Base-by-base conservation (phyloP, 1,139 yeast genomes). In the Hansenula sp. region DNA sequence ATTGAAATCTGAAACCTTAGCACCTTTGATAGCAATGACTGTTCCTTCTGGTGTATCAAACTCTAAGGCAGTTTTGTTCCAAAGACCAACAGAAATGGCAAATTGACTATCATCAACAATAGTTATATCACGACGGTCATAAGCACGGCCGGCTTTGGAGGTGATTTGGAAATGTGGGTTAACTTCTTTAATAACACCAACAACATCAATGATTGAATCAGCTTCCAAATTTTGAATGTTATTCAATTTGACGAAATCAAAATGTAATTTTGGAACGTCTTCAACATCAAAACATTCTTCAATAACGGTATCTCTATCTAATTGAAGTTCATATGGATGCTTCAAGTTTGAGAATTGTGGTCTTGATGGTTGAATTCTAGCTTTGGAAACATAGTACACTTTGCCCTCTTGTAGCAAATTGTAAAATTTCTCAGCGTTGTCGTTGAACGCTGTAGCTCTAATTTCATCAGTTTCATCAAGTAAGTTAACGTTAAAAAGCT, bases 381-480 rank as follows among this genome's bases (percentile, higher is more conserved):
- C 95, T 58, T 83, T 85, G 33, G 94, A 79, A 31, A 94, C 73
- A 58, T 84, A 88, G 63, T 89, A 94, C 6, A 88, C 96, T 61
- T 86, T 84, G 30, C 96, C 97, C 60, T 90, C 98, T 63, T 86
- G 86, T 47, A 94, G 71, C 39, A 80, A 59, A 54, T 84, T 85
- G 66, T 78, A 84, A 58, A 78, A 84, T 59, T 79, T 80, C 49
- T 87, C 96, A 8, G 94, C 97, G 52, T 79, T 76, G 38, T 89
- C 94, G 61, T 87, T 88, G 66, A 94, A 94, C 4, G 95, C 97
- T 9, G 98, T 90, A 15, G 96, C 98, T 58, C 95, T 79, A 57
- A 94, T 94, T 68, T 93, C 99, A 58, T 95, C 96, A 7, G 96
- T 85, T 62, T 94, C 96, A 62, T 94, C 99, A 51, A 91, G 70